Evolutionary conservation across 345 rosid genomes (phyloP), one percentile per base, ranked within the genome.

Genomic region (Gossypium ekmanianum): DNA sequence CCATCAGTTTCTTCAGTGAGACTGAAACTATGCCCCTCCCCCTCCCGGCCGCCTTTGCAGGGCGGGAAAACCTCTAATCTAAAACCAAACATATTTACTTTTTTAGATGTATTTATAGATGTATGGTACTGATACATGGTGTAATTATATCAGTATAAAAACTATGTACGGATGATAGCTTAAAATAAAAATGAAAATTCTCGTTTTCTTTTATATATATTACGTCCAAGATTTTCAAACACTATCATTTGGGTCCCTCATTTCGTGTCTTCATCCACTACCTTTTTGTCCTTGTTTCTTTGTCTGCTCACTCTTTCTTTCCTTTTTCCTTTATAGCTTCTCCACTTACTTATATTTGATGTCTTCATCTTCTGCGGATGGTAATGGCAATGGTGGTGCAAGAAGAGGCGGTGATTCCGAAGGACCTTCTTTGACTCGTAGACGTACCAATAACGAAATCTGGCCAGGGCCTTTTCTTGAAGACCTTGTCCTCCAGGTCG

Each of bases 391-490:
- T 26, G 66, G 41, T n/a, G 47, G 73, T 62, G 52, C 72, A 68
- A 71, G 80, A 16, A 67, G 79, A 17, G 79, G 75, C 7, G 79
- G 83, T 63, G 88, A 75, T 70, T 87, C 84, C 22, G 97, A 90
- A 71, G 93, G 89, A 6, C 91, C 97, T 2, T 85, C 90, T 0
- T 81, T 88, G 54, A 75, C 87, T 11, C 88, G 89, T 43, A 89
- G 82, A 14, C 88, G 85, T 43, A 84, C 80, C 43, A 73, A 62
- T 54, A 88, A 83, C 78, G 98, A 92, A 18, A 87, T 87, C 8
- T 95, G 99, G 99, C 99, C 98, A 0, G 97, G 91, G 71, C 98
- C 93, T 70, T 90, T 95, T 65, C 79, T 95, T 16, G 99, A 95
- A 79, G 91, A 94, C 48, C 91, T 95, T 18, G 97, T 97, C 18